phyloP scores from a whole-genome alignment of 129 eudicot genomes.

The Flaveria trinervia region DNA sequence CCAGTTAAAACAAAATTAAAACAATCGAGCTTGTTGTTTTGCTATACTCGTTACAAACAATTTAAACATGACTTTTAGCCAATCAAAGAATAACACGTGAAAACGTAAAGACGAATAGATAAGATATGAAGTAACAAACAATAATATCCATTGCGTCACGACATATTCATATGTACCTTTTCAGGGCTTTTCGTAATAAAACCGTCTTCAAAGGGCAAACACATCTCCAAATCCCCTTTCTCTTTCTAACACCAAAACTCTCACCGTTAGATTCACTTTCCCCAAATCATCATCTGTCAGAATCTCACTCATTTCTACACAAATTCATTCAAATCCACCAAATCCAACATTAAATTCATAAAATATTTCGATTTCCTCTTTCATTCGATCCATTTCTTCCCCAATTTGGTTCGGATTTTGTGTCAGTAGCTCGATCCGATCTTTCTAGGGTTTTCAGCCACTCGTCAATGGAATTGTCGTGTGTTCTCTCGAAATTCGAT shows the following conservation, averaged over 20 bases:
- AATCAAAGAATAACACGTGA: background rate
- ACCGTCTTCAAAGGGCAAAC: background rate
- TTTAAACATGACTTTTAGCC: background rate
- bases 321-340: slow-evolving; percentile 15
- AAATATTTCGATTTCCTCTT: background rate
- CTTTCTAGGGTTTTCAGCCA: slow-evolving; percentile 19
- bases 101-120: too few relatives aligned
- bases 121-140: background rate
- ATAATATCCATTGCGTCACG: background rate
- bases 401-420: slow-evolving; percentile 17
- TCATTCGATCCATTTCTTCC: slow-evolving; percentile 19
- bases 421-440: slow-evolving; percentile 2
- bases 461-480: background rate
- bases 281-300: slow-evolving; percentile 18
- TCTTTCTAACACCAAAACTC: background rate
- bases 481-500: background rate
- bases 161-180: background rate
- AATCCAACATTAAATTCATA: slow-evolving; percentile 11
- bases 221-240: background rate
- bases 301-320: slow-evolving; percentile 4
- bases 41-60: too few relatives aligned
- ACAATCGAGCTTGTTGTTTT: too few relatives aligned
- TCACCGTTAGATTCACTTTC: background rate
- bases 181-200: slow-evolving; percentile 32
- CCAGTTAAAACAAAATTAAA: too few relatives aligned